A percentile compares a stretch with the other conserved stretches of the same genome.
Conservation (phyloP, 176 grass and related monocot genomes). For the Poa annua region DNA sequence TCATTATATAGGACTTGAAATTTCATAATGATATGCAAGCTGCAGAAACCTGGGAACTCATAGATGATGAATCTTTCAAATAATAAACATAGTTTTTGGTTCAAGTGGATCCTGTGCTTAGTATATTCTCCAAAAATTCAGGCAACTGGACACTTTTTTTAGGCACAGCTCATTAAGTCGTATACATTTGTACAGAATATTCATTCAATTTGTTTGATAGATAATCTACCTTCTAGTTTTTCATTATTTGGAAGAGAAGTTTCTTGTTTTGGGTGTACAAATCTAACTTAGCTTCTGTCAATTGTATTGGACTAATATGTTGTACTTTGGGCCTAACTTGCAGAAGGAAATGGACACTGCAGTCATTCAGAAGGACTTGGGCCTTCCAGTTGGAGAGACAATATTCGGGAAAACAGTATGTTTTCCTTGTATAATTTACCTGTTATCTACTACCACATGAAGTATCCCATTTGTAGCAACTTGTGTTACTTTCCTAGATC, state of each 20-base stretch:
- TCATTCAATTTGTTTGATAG: neutral
- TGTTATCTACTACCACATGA: conserved; percentile 25
- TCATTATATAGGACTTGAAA: conserved; percentile 15
- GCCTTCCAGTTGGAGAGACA: conserved; percentile 80
- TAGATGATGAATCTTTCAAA: neutral
- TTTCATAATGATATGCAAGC: neutral
- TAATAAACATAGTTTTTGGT: conserved; percentile 1
- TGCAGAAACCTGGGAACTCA: conserved; percentile 8
- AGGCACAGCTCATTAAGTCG: conserved; percentile 5
- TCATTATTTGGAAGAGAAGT: conserved; percentile 11
- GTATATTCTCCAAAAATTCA: neutral
- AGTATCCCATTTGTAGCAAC: conserved; percentile 21
- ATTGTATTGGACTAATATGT: conserved; percentile 32
- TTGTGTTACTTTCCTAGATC: conserved; percentile 58
- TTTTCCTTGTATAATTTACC: conserved; percentile 25
- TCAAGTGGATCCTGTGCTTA: neutral
- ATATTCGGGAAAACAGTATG: conserved; percentile 91
- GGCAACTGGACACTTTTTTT: neutral
- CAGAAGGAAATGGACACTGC: conserved; percentile 86
- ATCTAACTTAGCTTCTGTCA: neutral
- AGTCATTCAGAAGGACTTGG: conserved; percentile 67
- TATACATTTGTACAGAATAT: conserved; percentile 7
- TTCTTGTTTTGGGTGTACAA: conserved; percentile 30
- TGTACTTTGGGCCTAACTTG: conserved; percentile 36
- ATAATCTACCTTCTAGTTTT: conserved; percentile 3